These are phyloP conservation scores for Gossypium bickii DNA, from an alignment of 345 rosid species.

Conservation along the genomic window DNA sequence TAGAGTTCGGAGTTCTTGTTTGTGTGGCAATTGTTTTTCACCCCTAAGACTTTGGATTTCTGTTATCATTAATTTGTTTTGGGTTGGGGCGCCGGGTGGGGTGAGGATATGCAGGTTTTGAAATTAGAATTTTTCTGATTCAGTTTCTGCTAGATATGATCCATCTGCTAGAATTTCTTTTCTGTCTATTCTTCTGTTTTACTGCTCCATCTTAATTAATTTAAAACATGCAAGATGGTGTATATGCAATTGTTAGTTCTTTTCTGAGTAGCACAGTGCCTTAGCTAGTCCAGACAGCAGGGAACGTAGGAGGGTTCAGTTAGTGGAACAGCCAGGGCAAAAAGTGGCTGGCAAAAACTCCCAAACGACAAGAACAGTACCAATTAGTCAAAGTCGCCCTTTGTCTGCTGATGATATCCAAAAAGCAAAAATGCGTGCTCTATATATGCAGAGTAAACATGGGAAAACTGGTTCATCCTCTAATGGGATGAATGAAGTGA, in stretches of 20 bases:
- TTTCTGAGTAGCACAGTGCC: constrained; percentile 28
- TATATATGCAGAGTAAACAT: constrained; percentile 72
- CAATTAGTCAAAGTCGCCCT: constrained; percentile 72
- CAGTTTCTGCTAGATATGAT: constrained; percentile 1
- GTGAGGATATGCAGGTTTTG: neutral
- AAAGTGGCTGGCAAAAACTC: constrained; percentile 62
- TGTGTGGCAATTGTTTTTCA: neutral
- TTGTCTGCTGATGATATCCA: constrained; percentile 99
- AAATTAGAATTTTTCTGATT: neutral
- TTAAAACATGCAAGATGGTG: constrained; percentile 1
- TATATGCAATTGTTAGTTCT: neutral
- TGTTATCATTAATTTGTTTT: neutral
- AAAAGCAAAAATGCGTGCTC: constrained; percentile 93
- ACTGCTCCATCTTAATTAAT: neutral
- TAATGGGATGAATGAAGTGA: constrained; percentile 40
- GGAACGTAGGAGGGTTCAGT: constrained; percentile 89
- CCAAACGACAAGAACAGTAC: constrained; percentile 52
- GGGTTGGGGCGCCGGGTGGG: too few species aligned
- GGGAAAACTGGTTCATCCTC: constrained; percentile 49
- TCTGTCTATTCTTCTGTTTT: neutral
- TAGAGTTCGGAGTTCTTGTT: neutral
- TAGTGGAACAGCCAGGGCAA: constrained; percentile 97
- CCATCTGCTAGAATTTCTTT: neutral
- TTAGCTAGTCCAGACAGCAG: constrained; percentile 74
- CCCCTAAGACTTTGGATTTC: neutral